These are phyloP conservation scores for Eucalyptus grandis DNA, from an alignment of 345 rosid species.

Conservation along the genomic window DNA sequence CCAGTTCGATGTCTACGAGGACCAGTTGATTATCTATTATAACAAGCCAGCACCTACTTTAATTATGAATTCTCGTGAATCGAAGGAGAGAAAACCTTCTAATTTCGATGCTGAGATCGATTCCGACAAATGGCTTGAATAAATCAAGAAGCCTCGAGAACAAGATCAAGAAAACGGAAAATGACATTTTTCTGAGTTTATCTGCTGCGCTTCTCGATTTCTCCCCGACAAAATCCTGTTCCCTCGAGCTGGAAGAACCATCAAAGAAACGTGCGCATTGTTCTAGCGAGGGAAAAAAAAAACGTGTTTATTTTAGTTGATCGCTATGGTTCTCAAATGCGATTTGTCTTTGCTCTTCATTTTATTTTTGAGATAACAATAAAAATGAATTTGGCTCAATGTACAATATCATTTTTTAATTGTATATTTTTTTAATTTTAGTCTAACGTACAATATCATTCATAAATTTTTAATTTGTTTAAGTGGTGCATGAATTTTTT, in stretches of 20 bases:
- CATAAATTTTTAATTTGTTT: fast-evolving
- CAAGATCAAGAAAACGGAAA: background rate
- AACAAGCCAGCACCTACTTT: background rate
- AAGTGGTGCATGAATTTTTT: fast-evolving
- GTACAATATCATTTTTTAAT: no score
- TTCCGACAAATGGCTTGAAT: background rate
- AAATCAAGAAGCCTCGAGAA: background rate
- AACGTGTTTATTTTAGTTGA: background rate
- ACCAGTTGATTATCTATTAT: background rate
- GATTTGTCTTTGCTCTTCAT: background rate
- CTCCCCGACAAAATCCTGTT: background rate
- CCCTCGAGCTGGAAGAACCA: background rate
- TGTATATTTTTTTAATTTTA: no score
- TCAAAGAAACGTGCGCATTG: background rate
- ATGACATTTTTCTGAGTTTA: background rate
- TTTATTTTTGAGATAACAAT: no score
- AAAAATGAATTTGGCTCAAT: no score
- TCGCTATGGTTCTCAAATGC: background rate
- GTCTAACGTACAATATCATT: fast-evolving
- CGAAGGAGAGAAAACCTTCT: background rate
- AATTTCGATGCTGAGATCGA: background rate
- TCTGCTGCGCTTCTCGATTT: background rate
- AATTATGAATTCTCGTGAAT: background rate
- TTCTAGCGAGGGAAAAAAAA: background rate
- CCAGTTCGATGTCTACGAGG: background rate